phyloP scores from a whole-genome alignment of 2,329 filamentous ascomycete genomes.

The Herpotrichia juniperi region DNA sequence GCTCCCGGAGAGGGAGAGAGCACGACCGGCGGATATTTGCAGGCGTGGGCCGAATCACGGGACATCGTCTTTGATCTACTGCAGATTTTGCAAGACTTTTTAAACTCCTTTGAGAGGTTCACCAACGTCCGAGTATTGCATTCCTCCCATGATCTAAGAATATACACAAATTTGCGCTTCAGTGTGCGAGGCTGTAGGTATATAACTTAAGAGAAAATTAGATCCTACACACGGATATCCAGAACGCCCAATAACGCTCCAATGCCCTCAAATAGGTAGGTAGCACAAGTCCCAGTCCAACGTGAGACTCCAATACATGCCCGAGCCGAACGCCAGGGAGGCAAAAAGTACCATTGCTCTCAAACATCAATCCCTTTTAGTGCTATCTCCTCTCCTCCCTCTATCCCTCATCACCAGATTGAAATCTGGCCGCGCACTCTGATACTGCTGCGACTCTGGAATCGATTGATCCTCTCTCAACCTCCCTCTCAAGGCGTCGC shows the following conservation, averaged over 20 bases:
- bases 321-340: not conserved
- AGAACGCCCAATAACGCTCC: not conserved
- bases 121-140: too few species aligned
- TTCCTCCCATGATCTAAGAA: not conserved
- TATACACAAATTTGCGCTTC: not conserved
- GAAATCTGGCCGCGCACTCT: conserved; percentile 36
- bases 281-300: not conserved
- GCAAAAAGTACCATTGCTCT: not conserved
- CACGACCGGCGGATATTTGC: too few species aligned
- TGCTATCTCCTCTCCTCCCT: conserved; percentile 25
- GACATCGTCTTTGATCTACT: not conserved
- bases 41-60: not conserved
- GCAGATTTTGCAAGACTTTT: not conserved
- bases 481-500: conserved; percentile 28
- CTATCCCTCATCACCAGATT: conserved; percentile 38
- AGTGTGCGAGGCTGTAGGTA: not conserved
- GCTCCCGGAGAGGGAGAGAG: not conserved
- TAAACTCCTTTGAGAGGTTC: too few species aligned
- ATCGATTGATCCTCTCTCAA: conserved; percentile 18
- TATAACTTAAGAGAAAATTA: not conserved
- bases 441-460: conserved; percentile 35
- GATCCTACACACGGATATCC: not conserved
- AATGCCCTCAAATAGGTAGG: not conserved
- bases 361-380: conserved; percentile 36
- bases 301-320: not conserved